phyloP scores from a whole-genome alignment of 2,329 filamentous ascomycete genomes.

The Uncinocarpus reesii region DNA sequence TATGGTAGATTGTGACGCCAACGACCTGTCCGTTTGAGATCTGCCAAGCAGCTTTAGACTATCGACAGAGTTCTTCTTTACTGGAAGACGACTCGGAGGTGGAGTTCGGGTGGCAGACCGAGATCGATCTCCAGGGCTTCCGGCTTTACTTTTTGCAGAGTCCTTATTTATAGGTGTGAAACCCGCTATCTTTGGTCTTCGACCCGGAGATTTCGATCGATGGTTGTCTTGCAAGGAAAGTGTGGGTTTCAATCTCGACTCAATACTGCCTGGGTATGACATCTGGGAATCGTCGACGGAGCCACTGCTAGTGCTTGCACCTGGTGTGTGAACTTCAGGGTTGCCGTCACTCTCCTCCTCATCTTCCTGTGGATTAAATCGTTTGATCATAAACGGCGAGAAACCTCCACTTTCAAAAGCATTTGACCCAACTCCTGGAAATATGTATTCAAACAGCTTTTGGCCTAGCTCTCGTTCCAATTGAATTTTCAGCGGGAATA shows the following conservation, averaged over 20 bases:
- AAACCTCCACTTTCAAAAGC: conserved; percentile 41
- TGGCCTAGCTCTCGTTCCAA: conserved; percentile 87
- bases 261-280: conserved; percentile 62
- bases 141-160: conserved; percentile 11
- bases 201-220: conserved; percentile 27
- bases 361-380: conserved; percentile 42
- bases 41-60: conserved; percentile 32
- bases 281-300: conserved; percentile 43
- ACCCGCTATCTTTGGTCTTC: conserved; percentile 16
- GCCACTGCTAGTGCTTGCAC: conserved; percentile 31
- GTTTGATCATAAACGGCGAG: conserved; percentile 44
- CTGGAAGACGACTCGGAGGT: conserved; percentile 18
- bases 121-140: conserved; percentile 15
- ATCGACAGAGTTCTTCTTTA: conserved; percentile 36
- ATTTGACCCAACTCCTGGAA: conserved; percentile 63
- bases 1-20: conserved; percentile 22
- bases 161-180: conserved; percentile 7
- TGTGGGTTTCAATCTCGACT: conserved; percentile 73
- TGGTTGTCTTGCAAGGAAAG: conserved; percentile 46
- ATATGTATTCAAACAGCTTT: conserved; percentile 92
- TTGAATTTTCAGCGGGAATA: conserved; percentile 89
- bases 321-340: conserved; percentile 31
- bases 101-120: conserved; percentile 20
- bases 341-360: conserved; percentile 43
- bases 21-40: conserved; percentile 30